A percentile compares a stretch with the other conserved stretches of the same genome.
Evolutionary conservation across 306 rosid genomes (phyloP).

Genomic region (Quercus cerris): DNA sequence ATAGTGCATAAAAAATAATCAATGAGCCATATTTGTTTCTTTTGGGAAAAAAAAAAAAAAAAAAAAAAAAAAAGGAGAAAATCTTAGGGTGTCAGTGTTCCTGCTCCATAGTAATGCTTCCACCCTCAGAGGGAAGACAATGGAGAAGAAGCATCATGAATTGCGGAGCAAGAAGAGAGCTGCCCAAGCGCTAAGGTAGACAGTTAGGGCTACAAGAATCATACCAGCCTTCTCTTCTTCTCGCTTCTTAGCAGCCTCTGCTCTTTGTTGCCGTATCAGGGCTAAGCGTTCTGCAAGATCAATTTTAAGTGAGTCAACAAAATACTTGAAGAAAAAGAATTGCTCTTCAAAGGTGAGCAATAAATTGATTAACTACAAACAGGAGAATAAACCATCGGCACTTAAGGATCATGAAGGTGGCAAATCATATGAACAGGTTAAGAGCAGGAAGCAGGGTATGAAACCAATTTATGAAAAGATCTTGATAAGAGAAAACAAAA

Average conservation of each 20-base stretch:
- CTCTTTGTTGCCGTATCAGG: constrained; percentile 52
- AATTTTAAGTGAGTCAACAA: not conserved
- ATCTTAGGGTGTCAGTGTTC: not conserved
- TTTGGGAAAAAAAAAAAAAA: not conserved
- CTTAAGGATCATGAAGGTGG: not conserved
- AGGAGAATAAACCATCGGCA: not conserved
- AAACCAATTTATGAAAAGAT: not conserved
- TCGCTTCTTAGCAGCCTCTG: constrained; percentile 58
- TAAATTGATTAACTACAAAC: not conserved
- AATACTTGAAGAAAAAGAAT: not conserved
- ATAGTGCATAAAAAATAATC: not conserved
- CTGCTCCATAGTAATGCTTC: not conserved
- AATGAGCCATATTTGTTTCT: not conserved
- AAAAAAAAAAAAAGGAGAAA: not conserved
- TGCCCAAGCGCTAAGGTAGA: not conserved
- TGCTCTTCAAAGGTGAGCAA: not conserved
- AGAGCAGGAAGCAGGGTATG: not conserved
- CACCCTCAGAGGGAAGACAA: not conserved
- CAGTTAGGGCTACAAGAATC: not conserved
- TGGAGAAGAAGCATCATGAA: not conserved
- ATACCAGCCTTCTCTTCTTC: constrained; percentile 56
- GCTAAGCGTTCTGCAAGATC: constrained; percentile 8
- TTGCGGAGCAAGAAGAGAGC: not conserved
- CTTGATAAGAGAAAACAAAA: not conserved
- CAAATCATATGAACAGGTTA: not conserved